Base-by-base conservation (phyloP, 257 asterid genomes). In the Solanum verrucosum region DNA sequence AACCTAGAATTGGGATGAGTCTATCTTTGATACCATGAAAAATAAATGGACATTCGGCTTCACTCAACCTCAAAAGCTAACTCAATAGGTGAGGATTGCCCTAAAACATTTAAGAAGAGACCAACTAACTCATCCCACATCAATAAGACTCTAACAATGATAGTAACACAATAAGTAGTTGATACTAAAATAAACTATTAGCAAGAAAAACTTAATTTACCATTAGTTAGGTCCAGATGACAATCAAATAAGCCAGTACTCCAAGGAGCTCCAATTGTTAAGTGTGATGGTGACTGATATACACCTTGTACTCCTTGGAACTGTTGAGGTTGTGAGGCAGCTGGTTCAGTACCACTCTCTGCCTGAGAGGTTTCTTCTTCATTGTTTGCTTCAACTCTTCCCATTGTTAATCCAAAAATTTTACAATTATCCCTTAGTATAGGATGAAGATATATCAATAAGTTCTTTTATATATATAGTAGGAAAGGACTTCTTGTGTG, bases 241-340 rank as follows among this genome's bases (percentile, higher is more conserved):
- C 92, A 90, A 70, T 90, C 92, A 70, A 90, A 90, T 67, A 90
- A 85, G 46, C 89, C 90, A 16, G 91, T 90, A 68, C 72, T 84
- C 92, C 92, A 90, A 31, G 90, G 91, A 52, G 73, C 88, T 27
- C 92, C 92, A 14, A 89, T 25, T 15, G 88, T 77, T 40, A 79
- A 25, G 15, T 77, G 71, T 49, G 20, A 18, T n/a, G 87, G 38
- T 16, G 84, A 85, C 37, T 27, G 84, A 42, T 23, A 31, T 16
- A 79, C 84, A 16, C 35, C 9, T 29, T 79, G 37, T 49, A 81
- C 29, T 81, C 67, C 85, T 71, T 63, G 84, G 15, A 15, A 44
- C 59, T 34, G 34, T 10, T 86, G 90, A 88, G 90, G 75, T 27
- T 84, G 42, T 21, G 90, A 88, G 10, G 81, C 20, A 29, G 31